These are phyloP conservation scores for Fusarium torulosum DNA, from an alignment of 2,329 filamentous ascomycete species.

Conservation along the genomic window DNA sequence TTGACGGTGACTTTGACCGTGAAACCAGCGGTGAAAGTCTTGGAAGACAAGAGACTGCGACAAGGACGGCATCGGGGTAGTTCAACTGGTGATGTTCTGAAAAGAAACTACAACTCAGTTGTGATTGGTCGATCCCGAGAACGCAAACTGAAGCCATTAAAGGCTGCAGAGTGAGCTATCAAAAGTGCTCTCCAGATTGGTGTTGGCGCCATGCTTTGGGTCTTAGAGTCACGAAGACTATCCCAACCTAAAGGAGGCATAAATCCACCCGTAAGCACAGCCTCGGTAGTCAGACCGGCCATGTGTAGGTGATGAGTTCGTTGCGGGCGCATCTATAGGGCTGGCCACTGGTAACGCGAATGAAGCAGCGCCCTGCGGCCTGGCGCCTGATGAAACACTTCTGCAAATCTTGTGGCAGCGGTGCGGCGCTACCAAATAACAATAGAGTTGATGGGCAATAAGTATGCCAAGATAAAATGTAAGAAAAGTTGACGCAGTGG, in stretches of 20 bases:
- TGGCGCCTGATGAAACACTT: slow-evolving; percentile 33
- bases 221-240: slow-evolving; percentile 7
- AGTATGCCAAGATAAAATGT: not conserved
- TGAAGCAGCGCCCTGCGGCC: not conserved
- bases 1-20: not conserved
- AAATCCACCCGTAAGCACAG: slow-evolving; percentile 3
- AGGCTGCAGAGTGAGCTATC: slow-evolving; percentile 1
- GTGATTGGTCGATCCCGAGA: not conserved
- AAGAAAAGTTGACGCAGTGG: not conserved
- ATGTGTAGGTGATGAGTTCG: slow-evolving; percentile 3
- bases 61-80: too few relatives aligned
- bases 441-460: not conserved
- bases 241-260: slow-evolving; percentile 4
- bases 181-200: slow-evolving; percentile 16
- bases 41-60: not conserved
- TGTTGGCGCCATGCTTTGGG: slow-evolving; percentile 18
- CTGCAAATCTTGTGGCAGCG: slow-evolving; percentile 1
- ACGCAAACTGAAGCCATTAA: slow-evolving; percentile 4
- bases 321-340: slow-evolving; percentile 26
- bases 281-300: slow-evolving; percentile 8
- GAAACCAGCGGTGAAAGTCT: slow-evolving; percentile 21
- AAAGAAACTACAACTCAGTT: not conserved
- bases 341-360: slow-evolving; percentile 1
- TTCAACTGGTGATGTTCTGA: not conserved
- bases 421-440: not conserved